Base-by-base conservation (phyloP, 768 basidiomycete species). In the Rhizopogon salebrosus region DNA sequence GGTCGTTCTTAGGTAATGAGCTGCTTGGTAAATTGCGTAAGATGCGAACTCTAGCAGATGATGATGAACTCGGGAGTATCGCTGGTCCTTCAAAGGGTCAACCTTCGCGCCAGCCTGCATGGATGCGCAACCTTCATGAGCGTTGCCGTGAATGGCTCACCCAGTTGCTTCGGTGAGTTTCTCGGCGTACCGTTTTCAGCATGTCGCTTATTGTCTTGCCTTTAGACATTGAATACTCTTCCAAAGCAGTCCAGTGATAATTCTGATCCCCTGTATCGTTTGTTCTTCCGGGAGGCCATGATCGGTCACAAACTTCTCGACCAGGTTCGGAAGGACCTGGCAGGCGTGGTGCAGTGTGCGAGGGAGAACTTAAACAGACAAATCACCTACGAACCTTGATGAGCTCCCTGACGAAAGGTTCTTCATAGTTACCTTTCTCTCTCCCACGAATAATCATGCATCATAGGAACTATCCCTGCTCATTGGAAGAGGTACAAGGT, bases 401-500 rank as follows among this genome's bases (percentile, higher is more conserved):
- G 84, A 90, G 90, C 59, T 79, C 85, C 34, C 72, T 95, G 53
- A 94, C 87, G 10, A 97, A 95, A 78, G 94, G 95, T 87, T 58
- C 43, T 63, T 11, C n/a, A 22, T 22, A 0, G 23, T 5, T 16
- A 5, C 41, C 16, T 18, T 40, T 36, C 36, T 18, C 31, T 43
- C 38, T 22, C 9, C 26, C 31, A 22, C 9, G 8, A 40, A 49
- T 52, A 22, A 51, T 61, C 7, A 66, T 49, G 11, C 50, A 20
- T 56, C 23, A 50, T 62, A 97, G 93, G 90, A 36, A 88, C 89
- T 4, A 89, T 95, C 41, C 95, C 95, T 1, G 67, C 77, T 23
- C 86, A 92, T 64, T 98, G 95, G 95, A 76, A 82, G 50, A 78
- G 83, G 53, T 98, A 94, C 79, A 95, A 94, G 70, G 87, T 94